phyloP scores from a whole-genome alignment of 257 asterid genomes.

The Solanum sparsipilum region DNA sequence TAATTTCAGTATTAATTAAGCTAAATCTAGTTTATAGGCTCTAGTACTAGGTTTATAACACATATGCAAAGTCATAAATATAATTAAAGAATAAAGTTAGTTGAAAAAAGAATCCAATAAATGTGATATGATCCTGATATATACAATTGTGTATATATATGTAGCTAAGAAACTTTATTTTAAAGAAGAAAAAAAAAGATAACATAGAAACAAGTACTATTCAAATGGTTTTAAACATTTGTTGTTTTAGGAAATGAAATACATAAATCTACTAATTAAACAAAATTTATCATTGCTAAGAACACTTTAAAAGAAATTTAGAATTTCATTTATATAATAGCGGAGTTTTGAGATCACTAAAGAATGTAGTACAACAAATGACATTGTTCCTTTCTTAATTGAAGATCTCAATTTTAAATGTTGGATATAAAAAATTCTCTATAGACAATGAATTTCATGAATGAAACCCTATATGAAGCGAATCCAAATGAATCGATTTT shows the following conservation, averaged over 20 bases:
- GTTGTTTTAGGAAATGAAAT: background rate
- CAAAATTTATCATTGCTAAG: background rate
- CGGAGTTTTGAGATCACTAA: background rate
- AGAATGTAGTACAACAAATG: too few relatives aligned
- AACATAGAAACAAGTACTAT: background rate
- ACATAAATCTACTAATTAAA: background rate
- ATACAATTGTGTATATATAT: background rate
- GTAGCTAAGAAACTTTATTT: background rate
- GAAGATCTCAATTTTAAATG: fast-evolving
- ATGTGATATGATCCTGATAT: background rate
- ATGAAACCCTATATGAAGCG: fast-evolving
- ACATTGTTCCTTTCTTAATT: fast-evolving
- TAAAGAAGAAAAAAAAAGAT: too few relatives aligned
- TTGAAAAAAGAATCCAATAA: background rate
- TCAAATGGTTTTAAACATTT: background rate
- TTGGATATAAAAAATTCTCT: too few relatives aligned
- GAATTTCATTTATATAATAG: too few relatives aligned
- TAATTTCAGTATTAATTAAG: background rate
- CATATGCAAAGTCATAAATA: background rate
- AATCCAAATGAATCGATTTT: fast-evolving
- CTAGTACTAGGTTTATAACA: background rate
- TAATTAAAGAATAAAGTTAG: background rate
- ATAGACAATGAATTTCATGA: too few relatives aligned
- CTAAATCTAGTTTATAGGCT: background rate
- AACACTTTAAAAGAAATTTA: background rate